phyloP scores from a whole-genome alignment of 768 basidiomycete species.

The Suillus subaureus region DNA sequence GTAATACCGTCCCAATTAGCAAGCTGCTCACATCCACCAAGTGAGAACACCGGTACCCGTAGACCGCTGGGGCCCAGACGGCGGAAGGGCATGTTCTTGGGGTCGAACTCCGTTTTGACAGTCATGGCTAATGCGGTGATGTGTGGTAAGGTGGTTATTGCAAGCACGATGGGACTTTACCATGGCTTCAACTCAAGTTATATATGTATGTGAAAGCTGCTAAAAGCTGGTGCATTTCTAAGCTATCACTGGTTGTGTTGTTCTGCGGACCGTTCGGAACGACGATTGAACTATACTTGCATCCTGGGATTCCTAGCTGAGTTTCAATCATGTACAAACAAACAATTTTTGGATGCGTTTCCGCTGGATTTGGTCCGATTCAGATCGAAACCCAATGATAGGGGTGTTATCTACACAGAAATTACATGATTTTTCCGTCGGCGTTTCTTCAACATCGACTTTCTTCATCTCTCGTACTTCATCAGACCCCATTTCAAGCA shows the following conservation, averaged over 20 bases:
- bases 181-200: constrained; percentile 10
- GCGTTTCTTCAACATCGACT: not conserved
- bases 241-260: too few relatives aligned
- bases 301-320: too few relatives aligned
- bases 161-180: not conserved
- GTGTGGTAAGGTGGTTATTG: constrained; percentile 2
- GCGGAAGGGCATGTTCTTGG: constrained; percentile 43
- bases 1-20: not conserved
- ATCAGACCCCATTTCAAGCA: not conserved
- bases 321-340: too few relatives aligned
- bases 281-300: too few relatives aligned
- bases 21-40: constrained; percentile 47
- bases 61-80: constrained; percentile 49
- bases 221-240: too few relatives aligned
- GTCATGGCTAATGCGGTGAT: constrained; percentile 18
- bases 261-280: too few relatives aligned
- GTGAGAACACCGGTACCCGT: constrained; percentile 52
- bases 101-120: constrained; percentile 36
- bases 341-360: too few relatives aligned
- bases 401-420: too few relatives aligned
- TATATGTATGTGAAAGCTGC: constrained; percentile 14
- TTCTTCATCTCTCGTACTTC: not conserved
- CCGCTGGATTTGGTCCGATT: too few relatives aligned
- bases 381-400: too few relatives aligned
- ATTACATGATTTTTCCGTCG: not conserved